Evolutionary conservation across 306 rosid genomes (phyloP).

Genomic region (Quercus rubra): DNA sequence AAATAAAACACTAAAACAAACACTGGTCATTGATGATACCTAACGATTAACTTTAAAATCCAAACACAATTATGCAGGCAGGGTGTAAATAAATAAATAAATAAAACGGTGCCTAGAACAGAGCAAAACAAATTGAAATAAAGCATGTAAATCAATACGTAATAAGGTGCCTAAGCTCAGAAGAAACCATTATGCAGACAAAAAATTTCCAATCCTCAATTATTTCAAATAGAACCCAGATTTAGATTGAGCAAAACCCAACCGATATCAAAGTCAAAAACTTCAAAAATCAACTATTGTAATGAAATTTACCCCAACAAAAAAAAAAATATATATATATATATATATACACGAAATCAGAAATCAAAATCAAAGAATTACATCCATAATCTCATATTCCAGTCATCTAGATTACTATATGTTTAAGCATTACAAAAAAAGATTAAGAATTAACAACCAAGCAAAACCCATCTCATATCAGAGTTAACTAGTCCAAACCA

Average conservation of each 20-base stretch:
- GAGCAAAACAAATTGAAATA: no score
- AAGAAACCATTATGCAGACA: no score
- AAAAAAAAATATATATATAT: background rate
- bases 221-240: background rate
- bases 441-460: conserved; percentile 2
- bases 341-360: background rate
- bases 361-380: background rate
- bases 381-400: background rate
- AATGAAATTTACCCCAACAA: background rate
- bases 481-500: background rate
- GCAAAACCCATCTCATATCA: background rate
- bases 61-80: no score
- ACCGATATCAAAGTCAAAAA: background rate
- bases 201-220: no score
- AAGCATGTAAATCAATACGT: no score
- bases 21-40: background rate
- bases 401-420: background rate
- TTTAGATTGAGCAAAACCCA: background rate
- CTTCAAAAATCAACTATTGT: background rate
- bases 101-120: no score
- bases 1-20: background rate
- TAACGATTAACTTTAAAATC: background rate
- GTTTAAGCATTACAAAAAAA: background rate
- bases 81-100: no score
- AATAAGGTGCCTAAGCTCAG: no score